Conservation (phyloP, 352 stramenopile genomes). For the Phytophthora rubi region DNA sequence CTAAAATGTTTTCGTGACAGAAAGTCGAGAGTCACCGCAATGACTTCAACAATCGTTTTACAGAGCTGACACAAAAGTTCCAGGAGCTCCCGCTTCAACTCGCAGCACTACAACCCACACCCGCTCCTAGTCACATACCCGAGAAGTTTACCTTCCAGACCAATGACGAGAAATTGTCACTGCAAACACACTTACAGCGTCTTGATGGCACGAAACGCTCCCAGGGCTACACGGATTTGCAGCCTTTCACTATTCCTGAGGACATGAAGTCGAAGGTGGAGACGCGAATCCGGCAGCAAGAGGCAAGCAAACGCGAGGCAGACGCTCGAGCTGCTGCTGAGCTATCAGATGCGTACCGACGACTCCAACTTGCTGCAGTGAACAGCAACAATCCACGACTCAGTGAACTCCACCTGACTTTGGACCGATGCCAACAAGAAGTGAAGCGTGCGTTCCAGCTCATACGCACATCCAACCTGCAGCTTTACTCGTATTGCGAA, state of each 20-base stretch:
- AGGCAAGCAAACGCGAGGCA: conserved; percentile 55
- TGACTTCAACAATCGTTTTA: conserved; percentile 64
- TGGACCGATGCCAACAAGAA: conserved; percentile 75
- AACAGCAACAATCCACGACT: conserved; percentile 60
- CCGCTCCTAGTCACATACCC: conserved; percentile 14
- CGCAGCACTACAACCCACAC: conserved; percentile 47
- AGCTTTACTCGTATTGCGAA: conserved; percentile 70
- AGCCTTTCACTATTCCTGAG: conserved; percentile 77
- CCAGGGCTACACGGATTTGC: conserved; percentile 64
- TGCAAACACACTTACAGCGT: conserved; percentile 55
- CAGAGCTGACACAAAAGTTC: conserved; percentile 68
- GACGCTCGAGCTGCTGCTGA: conserved; percentile 54
- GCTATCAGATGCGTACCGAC: conserved; percentile 64
- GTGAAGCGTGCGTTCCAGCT: conserved; percentile 70
- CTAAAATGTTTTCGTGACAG: conserved; percentile 26
- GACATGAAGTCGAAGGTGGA: conserved; percentile 86
- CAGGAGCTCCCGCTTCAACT: conserved; percentile 64
- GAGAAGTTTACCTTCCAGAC: conserved; percentile 58
- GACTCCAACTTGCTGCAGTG: conserved; percentile 51
- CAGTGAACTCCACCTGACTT: conserved; percentile 59
- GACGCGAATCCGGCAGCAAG: conserved; percentile 61
- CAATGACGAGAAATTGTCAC: conserved; percentile 60
- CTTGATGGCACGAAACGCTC: conserved; percentile 27
- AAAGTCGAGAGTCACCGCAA: conserved; percentile 78
- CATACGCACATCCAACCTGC: conserved; percentile 69